These are phyloP conservation scores for Agrocybe pediades DNA, from an alignment of 768 basidiomycete genomes.

Conservation along the genomic window DNA sequence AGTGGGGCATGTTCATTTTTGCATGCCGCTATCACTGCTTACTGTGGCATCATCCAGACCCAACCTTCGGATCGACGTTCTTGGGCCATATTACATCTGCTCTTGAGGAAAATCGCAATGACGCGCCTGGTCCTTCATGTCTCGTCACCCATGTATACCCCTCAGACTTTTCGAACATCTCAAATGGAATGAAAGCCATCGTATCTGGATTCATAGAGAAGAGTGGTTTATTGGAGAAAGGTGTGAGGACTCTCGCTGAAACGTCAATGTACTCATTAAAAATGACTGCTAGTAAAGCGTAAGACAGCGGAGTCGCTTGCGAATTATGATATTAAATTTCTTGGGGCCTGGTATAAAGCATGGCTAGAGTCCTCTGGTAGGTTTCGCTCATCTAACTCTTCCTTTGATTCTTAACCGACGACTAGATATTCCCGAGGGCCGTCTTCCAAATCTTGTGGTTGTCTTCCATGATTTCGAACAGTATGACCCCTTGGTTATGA, in stretches of 20 bases:
- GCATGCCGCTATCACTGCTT: neutral
- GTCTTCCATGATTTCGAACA: constrained; percentile 78
- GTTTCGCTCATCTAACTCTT: neutral
- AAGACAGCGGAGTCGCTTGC: constrained; percentile 55
- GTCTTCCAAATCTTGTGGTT: constrained; percentile 47
- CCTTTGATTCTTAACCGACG: neutral
- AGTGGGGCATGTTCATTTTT: constrained; percentile 36
- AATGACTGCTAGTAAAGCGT: constrained; percentile 38
- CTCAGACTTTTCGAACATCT: constrained; percentile 54
- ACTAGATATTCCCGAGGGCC: constrained; percentile 5
- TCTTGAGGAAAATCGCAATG: constrained; percentile 30
- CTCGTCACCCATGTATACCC: constrained; percentile 52
- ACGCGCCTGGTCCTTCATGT: constrained; percentile 5
- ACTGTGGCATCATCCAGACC: constrained; percentile 29
- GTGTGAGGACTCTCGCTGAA: constrained; percentile 15
- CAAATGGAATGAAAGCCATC: constrained; percentile 54
- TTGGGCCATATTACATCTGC: constrained; percentile 43
- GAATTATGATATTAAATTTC: constrained; percentile 59
- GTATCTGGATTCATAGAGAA: constrained; percentile 53
- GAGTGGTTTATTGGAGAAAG: constrained; percentile 23
- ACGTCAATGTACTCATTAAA: neutral
- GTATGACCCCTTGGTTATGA: constrained; percentile 60
- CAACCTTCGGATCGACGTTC: constrained; percentile 46
- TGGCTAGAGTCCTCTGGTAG: constrained; percentile 39
- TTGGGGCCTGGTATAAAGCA: constrained; percentile 61